phyloP scores from a whole-genome alignment of 129 eudicot genomes.

The Oenanthe sinensis region DNA sequence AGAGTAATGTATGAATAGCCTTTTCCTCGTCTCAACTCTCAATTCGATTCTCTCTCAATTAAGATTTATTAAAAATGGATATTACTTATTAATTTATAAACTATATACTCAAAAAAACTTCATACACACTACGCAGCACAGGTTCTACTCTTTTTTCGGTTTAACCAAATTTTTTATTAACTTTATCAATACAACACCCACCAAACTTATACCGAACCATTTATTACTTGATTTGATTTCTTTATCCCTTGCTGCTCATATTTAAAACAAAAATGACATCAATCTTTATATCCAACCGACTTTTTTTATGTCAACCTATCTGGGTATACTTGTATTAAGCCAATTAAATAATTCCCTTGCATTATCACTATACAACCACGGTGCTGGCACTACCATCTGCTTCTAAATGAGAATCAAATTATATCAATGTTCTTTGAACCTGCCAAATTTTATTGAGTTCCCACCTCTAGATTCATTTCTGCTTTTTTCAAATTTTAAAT shows the following conservation, averaged over 20 bases:
- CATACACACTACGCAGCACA: too few relatives aligned
- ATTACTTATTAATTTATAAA: too few relatives aligned
- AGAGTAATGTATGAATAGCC: too few relatives aligned
- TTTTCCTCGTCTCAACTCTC: too few relatives aligned
- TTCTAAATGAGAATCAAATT: neutral
- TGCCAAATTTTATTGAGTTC: neutral
- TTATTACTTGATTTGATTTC: neutral
- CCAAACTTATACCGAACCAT: neutral
- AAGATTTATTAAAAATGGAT: too few relatives aligned
- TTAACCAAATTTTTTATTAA: neutral
- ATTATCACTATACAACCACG: neutral
- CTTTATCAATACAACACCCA: neutral
- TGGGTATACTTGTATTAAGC: neutral
- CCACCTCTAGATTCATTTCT: neutral
- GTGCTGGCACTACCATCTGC: neutral
- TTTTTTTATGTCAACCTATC: neutral
- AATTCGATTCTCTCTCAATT: too few relatives aligned
- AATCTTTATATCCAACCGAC: neutral
- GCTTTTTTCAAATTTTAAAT: neutral
- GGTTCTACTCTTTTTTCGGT: too few relatives aligned
- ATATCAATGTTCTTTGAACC: neutral
- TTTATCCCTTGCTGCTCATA: neutral
- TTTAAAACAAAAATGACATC: neutral
- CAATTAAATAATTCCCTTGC: neutral
- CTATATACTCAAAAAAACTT: too few relatives aligned